Evolutionary conservation across 106 monocot species (phyloP), one percentile per base, ranked within the genome.

Genomic region (Triglochin maritima): DNA sequence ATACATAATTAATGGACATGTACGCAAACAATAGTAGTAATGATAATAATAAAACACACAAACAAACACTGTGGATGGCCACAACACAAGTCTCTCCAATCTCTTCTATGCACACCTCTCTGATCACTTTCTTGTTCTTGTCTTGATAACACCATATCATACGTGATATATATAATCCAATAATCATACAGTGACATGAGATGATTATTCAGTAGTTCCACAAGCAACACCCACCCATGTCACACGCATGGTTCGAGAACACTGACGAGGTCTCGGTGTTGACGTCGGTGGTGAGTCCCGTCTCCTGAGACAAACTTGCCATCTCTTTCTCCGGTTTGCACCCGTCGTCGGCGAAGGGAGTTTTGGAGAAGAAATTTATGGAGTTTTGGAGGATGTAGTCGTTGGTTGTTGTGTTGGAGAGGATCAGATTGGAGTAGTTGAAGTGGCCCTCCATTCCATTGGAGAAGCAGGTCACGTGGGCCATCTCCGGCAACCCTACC

Each of bases 201-300:
- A 29, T 29, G 29, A 29, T 29, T 29, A 29, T 29, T 29, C 29
- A 29, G 29, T 29, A 29, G 29, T 29, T 29, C 29, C 29, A 29
- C 29, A 29, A 29, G 29, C 29, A 29, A 29, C 29, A 29, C 29
- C 29, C 29, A 29, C 29, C 29, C 29, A 29, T 29, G 29, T 29
- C 0, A 29, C 29, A 29, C 29, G 29, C 29, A 29, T 29, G 29
- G 9, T 57, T 59, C 15, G 57, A 47, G 46, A 70, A 29, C 46
- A 59, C 58, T 14, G 81, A 72, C 7, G 77, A 77, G 71, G 68
- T 77, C 77, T 76, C 81, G 17, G 76, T 61, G 57, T 77, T 77
- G 55, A 76, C 49, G 50, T 71, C 81, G 56, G 48, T 73, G 58
- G 78, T 75, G 42, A 78, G 60, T 43, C 73, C 74, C 4, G 77